These are phyloP conservation scores for Thelonectria blattea DNA, from an alignment of 2,329 filamentous ascomycete species.

Conservation along the genomic window DNA sequence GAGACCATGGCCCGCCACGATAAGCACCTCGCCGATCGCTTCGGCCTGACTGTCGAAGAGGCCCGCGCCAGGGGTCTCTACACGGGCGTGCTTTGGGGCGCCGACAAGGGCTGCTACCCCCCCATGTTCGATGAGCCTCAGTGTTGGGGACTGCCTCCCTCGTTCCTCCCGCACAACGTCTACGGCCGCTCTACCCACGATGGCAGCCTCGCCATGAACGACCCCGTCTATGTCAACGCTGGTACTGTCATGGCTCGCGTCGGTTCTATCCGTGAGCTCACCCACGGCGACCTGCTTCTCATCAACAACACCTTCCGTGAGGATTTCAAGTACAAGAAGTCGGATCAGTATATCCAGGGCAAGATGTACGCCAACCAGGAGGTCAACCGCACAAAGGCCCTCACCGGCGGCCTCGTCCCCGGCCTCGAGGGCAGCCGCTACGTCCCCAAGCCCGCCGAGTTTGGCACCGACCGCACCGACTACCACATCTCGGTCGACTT, in stretches of 20 bases:
- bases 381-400: constrained; percentile 23
- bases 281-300: constrained; percentile 22
- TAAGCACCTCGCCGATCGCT: constrained; percentile 28
- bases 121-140: constrained; percentile 17
- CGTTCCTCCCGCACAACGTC: constrained; percentile 23
- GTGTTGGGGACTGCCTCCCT: constrained; percentile 31
- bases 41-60: constrained; percentile 27
- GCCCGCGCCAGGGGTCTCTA: constrained; percentile 23
- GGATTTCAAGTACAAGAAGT: constrained; percentile 25
- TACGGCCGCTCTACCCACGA: constrained; percentile 28
- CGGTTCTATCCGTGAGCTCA: constrained; percentile 26
- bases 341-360: constrained; percentile 33
- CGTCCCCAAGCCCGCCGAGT: constrained; percentile 18
- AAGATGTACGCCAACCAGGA: constrained; percentile 35
- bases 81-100: constrained; percentile 35
- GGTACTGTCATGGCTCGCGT: constrained; percentile 34
- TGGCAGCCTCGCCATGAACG: constrained; percentile 17
- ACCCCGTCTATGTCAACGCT: constrained; percentile 31
- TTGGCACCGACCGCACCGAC: constrained; percentile 22
- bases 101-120: constrained; percentile 33
- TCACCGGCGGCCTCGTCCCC: constrained; percentile 23
- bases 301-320: constrained; percentile 15
- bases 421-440: constrained; percentile 17
- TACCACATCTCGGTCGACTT: constrained; percentile 28
- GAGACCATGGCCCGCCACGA: constrained; percentile 21